phyloP scores from a whole-genome alignment of 176 grass and related monocot genomes.

The Dactylis glomerata region DNA sequence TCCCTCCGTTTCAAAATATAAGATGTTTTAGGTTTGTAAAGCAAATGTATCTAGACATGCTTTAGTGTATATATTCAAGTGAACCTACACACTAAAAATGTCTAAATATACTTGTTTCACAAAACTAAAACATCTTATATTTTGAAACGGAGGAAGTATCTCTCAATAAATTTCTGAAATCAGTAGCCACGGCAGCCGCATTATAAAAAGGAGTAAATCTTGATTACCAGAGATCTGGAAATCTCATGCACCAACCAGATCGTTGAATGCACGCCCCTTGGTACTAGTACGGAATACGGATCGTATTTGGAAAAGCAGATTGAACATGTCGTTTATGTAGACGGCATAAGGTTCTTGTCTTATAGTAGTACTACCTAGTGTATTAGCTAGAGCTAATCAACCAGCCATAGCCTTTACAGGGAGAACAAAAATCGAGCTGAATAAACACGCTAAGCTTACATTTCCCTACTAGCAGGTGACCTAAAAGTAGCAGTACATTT shows the following conservation, averaged over 20 bases:
- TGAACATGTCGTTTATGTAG: background rate
- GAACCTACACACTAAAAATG: too few species aligned
- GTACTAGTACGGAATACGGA: background rate
- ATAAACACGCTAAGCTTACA: background rate
- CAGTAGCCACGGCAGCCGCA: background rate
- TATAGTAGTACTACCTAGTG: background rate
- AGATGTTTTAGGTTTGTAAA: too few species aligned
- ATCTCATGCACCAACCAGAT: constrained; percentile 23
- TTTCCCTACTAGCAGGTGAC: background rate
- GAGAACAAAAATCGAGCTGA: background rate
- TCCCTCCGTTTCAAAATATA: too few species aligned
- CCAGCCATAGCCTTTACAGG: background rate
- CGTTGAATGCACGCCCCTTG: background rate
- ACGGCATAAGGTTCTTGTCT: background rate
- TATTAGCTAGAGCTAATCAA: background rate
- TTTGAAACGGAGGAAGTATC: too few species aligned
- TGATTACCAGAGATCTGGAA: background rate
- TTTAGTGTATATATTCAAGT: too few species aligned
- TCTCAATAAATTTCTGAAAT: background rate
- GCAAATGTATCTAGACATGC: too few species aligned
- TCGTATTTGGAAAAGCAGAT: background rate
- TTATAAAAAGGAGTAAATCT: background rate
- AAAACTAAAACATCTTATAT: too few species aligned
- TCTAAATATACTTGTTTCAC: too few species aligned
- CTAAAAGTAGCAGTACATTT: background rate